A percentile compares a stretch with the other conserved stretches of the same genome.
Conservation (phyloP, 805 yeast genomes). For the Monosporozyma servazzii region DNA sequence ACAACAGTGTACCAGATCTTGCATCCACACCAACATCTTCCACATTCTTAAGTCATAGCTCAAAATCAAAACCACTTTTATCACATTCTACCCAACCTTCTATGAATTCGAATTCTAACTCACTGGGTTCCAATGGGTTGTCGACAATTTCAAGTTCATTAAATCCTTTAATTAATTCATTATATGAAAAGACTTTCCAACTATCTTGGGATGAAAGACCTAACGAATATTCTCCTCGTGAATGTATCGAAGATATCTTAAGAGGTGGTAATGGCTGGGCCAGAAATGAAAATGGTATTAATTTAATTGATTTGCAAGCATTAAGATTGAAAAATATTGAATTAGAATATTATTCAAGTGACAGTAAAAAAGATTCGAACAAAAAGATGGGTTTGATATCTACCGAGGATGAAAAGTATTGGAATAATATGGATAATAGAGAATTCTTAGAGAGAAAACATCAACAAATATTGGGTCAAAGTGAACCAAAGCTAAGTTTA, state of each 20-base stretch:
- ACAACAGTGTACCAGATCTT: conserved; percentile 1
- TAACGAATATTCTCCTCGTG: conserved; percentile 55
- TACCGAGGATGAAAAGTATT: conserved; percentile 8
- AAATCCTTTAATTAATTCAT: conserved; percentile 42
- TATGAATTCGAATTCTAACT: not conserved
- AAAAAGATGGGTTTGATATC: conserved; percentile 1
- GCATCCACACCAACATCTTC: not conserved
- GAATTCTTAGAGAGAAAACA: conserved; percentile 23
- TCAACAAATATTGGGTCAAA: conserved; percentile 13
- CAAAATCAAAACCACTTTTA: not conserved
- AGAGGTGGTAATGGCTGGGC: conserved; percentile 66
- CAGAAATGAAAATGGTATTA: conserved; percentile 30
- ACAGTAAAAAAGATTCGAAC: not conserved
- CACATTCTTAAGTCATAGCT: not conserved
- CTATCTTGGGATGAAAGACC: conserved; percentile 52
- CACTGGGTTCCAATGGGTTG: conserved; percentile 15
- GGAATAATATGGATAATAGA: conserved; percentile 20
- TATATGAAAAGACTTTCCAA: conserved; percentile 48
- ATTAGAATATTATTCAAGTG: not conserved
- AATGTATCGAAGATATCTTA: conserved; percentile 66
- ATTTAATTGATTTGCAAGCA: conserved; percentile 27
- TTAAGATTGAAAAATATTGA: conserved; percentile 23
- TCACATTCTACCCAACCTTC: not conserved
- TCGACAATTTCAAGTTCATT: conserved; percentile 26
- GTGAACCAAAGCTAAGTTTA: not conserved